Percentiles rank a stretch among this genome's conserved stretches.
phyloP scores from a whole-genome alignment of 139 green algal species.

The Mesostigma viride region DNA sequence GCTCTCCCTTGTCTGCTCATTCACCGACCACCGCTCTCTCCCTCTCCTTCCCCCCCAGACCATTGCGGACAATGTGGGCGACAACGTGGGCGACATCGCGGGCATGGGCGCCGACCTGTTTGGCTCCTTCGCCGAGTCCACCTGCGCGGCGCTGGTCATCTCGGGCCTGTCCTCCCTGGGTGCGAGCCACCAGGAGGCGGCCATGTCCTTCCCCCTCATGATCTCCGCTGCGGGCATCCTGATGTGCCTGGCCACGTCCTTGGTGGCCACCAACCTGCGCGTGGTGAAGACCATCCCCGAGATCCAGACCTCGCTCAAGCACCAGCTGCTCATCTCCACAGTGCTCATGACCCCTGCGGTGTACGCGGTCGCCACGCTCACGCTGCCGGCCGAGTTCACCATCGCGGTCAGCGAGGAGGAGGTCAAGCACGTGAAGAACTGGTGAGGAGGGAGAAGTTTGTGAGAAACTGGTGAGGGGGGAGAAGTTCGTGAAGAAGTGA shows the following conservation, averaged over 20 bases:
- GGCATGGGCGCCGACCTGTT: conserved; percentile 98
- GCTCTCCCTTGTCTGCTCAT: no score
- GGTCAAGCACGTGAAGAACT: conserved; percentile 58
- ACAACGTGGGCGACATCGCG: conserved; percentile 97
- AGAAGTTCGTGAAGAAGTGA: no score
- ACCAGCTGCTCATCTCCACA: conserved; percentile 35
- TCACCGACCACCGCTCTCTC: no score
- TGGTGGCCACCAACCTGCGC: conserved; percentile 35
- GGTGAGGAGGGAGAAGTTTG: no score
- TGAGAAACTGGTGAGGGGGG: no score
- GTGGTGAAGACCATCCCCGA: conserved; percentile 21
- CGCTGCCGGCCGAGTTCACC: conserved; percentile 28
- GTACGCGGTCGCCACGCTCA: conserved; percentile 23
- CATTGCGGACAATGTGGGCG: conserved; percentile 75
- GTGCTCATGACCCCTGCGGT: conserved; percentile 36
- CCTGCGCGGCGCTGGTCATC: conserved; percentile 53
- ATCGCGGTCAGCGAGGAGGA: conserved; percentile 18
- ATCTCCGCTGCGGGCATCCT: conserved; percentile 42
- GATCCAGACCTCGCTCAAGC: conserved; percentile 33
- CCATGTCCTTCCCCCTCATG: conserved; percentile 41
- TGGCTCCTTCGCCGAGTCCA: conserved; percentile 50
- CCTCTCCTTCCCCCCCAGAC: no score
- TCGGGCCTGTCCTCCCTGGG: conserved; percentile 21
- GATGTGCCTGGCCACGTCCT: conserved; percentile 34
- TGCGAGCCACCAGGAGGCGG: conserved; percentile 15